Evolutionary conservation across 2,329 filamentous ascomycete species (phyloP).

Genomic region (Knoxdaviesia capensis): DNA sequence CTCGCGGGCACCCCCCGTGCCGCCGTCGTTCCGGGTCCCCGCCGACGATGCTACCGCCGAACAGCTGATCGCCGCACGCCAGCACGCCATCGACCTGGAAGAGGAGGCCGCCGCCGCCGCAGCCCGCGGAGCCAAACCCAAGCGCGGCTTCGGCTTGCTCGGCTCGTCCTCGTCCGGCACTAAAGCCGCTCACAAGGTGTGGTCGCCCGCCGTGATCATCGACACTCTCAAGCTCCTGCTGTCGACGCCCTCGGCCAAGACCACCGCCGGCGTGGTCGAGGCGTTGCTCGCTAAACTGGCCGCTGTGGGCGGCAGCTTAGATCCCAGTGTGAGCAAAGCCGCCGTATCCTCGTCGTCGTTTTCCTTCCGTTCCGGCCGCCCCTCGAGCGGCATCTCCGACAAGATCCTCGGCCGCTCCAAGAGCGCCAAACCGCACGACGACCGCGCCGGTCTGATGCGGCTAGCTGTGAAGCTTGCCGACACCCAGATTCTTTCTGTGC

Average conservation of each 20-base stretch:
- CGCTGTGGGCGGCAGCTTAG: constrained; percentile 28
- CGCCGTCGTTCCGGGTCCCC: constrained; percentile 21
- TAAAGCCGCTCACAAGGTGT: constrained; percentile 1
- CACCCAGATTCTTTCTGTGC: constrained; percentile 29
- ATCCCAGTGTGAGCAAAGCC: constrained; percentile 10
- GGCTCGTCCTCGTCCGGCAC: too few relatives aligned
- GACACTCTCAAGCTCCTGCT: constrained; percentile 13
- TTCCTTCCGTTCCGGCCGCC: too few relatives aligned
- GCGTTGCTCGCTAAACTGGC: constrained; percentile 29
- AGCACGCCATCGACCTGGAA: constrained; percentile 5
- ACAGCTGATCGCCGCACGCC: constrained; percentile 27
- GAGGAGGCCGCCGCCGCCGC: constrained; percentile 9
- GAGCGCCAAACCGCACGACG: constrained; percentile 7
- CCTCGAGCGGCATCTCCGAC: too few relatives aligned
- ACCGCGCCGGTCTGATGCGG: constrained; percentile 28
- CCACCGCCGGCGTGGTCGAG: constrained; percentile 25
- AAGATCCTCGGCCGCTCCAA: too few relatives aligned
- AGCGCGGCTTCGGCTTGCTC: constrained; percentile 4
- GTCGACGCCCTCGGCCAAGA: too few relatives aligned
- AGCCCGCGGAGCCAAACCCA: constrained; percentile 15
- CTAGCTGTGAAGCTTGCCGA: constrained; percentile 29
- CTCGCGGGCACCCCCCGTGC: constrained; percentile 19
- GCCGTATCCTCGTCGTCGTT: too few relatives aligned
- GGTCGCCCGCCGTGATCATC: constrained; percentile 17
- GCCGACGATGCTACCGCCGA: constrained; percentile 33